These are phyloP conservation scores for Favolaschia claudopus DNA, from an alignment of 768 basidiomycete species.

Conservation along the genomic window DNA sequence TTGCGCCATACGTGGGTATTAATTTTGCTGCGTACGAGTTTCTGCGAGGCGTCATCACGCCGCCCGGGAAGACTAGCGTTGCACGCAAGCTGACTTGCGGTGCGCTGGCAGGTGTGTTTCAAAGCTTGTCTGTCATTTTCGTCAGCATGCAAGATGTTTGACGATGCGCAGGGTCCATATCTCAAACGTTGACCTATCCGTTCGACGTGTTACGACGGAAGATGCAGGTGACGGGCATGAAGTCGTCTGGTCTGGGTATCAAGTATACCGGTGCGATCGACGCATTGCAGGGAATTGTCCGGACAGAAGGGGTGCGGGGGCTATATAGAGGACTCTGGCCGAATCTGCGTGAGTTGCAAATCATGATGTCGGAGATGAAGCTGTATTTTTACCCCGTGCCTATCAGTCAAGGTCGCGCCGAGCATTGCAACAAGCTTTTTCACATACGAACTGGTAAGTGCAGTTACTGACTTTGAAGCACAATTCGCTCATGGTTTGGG, in stretches of 20 bases:
- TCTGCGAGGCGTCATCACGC: conserved; percentile 75
- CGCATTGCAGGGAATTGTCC: conserved; percentile 73
- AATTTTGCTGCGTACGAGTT: conserved; percentile 96
- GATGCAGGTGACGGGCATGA: conserved; percentile 93
- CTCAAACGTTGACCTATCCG: conserved; percentile 94
- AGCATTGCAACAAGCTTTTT: conserved; percentile 90
- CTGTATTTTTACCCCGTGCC: conserved; percentile 12
- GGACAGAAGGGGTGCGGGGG: conserved; percentile 76
- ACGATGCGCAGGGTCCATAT: conserved; percentile 71
- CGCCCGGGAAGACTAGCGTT: conserved; percentile 78
- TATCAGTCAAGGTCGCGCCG: conserved; percentile 86
- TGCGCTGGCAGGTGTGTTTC: conserved; percentile 75
- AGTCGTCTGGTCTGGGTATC: conserved; percentile 59
- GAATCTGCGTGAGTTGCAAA: conserved; percentile 66
- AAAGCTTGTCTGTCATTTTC: neutral
- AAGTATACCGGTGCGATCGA: conserved; percentile 86
- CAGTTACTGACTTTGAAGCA: conserved; percentile 6
- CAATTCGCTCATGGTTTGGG: neutral
- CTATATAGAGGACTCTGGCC: conserved; percentile 91
- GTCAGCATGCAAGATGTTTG: neutral
- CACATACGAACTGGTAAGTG: conserved; percentile 73
- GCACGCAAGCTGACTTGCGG: conserved; percentile 83
- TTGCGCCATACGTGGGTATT: conserved; percentile 89
- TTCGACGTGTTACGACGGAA: conserved; percentile 94
- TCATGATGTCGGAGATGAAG: conserved; percentile 7